A percentile compares a stretch with the other conserved stretches of the same genome.
Conservation (phyloP, 1,284 basidiomycete species). For the Exobasidium rhododendri region DNA sequence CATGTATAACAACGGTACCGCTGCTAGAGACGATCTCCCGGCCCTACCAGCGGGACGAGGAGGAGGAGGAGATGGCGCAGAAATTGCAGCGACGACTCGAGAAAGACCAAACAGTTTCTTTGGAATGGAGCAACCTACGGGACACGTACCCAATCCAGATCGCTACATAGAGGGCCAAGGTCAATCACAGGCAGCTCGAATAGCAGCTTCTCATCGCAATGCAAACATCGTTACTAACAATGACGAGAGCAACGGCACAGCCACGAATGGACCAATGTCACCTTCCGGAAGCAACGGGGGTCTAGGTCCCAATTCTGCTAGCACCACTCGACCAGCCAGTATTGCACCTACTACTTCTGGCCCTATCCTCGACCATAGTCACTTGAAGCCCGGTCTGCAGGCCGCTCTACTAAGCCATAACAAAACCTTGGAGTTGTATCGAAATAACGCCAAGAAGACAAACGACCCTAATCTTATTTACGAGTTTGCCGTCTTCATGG, state of each 20-base stretch:
- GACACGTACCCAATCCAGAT: slow-evolving; percentile 16
- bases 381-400: slow-evolving; percentile 85
- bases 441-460: slow-evolving; percentile 95
- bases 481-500: slow-evolving; percentile 97
- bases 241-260: neutral
- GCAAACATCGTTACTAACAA: slow-evolving; percentile 5
- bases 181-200: slow-evolving; percentile 11
- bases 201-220: slow-evolving; percentile 19
- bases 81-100: slow-evolving; percentile 1
- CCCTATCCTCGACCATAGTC: slow-evolving; percentile 78
- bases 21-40: neutral
- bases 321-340: slow-evolving; percentile 36
- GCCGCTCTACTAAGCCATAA: slow-evolving; percentile 89
- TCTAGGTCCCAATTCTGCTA: slow-evolving; percentile 17
- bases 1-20: neutral
- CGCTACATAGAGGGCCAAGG: neutral
- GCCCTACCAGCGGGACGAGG: no score
- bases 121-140: slow-evolving; percentile 37
- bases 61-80: neutral
- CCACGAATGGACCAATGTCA: neutral
- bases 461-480: slow-evolving; percentile 96
- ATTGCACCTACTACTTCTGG: slow-evolving; percentile 39
- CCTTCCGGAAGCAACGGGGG: slow-evolving; percentile 4
- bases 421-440: slow-evolving; percentile 92
- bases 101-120: slow-evolving; percentile 38